These are phyloP conservation scores for Aspergillus oerlinghausenensis DNA, from an alignment of 2,329 filamentous ascomycete species.

Conservation along the genomic window DNA sequence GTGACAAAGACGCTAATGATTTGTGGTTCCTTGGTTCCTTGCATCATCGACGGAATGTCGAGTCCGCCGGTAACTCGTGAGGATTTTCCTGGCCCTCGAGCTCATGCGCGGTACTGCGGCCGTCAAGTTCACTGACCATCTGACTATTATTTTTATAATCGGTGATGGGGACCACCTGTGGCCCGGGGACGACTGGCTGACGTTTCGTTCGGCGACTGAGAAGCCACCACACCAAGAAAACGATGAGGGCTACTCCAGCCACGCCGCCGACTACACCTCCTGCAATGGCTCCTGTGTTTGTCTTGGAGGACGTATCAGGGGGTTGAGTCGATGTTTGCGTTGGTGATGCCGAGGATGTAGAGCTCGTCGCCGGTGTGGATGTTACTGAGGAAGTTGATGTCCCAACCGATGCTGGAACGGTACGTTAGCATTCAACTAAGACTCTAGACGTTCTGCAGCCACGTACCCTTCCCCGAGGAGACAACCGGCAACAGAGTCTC, in stretches of 20 bases:
- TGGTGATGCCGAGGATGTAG: background rate
- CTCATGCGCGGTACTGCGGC: background rate
- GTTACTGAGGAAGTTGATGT: background rate
- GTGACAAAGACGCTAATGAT: no score
- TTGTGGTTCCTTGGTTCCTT: background rate
- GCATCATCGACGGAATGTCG: background rate
- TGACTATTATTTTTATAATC: background rate
- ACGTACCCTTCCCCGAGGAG: background rate
- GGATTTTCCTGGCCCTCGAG: background rate
- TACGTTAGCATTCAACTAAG: background rate
- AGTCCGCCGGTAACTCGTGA: background rate
- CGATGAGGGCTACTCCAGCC: slow-evolving; percentile 6
- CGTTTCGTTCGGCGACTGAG: background rate
- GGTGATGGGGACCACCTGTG: background rate
- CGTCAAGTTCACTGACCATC: background rate
- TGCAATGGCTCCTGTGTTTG: slow-evolving; percentile 6
- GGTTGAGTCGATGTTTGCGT: background rate
- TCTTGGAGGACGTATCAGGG: background rate
- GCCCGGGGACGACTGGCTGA: background rate
- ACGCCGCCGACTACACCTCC: slow-evolving; percentile 13
- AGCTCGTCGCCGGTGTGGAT: background rate
- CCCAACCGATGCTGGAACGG: background rate
- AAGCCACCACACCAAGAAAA: slow-evolving; percentile 1
- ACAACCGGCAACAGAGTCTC: background rate
- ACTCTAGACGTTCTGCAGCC: background rate